phyloP scores from a whole-genome alignment of 352 stramenopile genomes.

The Phytophthora tentaculata region DNA sequence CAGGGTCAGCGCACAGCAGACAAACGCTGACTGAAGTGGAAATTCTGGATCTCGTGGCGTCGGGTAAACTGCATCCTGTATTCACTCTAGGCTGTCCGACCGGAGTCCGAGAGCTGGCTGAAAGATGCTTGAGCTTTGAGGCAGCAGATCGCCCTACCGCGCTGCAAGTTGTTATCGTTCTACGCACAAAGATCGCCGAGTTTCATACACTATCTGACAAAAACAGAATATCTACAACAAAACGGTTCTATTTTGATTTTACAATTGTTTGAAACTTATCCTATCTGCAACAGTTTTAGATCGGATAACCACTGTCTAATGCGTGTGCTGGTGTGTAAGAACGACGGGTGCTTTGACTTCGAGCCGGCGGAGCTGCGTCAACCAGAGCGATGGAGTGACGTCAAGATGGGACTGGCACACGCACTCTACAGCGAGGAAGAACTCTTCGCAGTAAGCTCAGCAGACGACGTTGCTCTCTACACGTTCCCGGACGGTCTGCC shows the following conservation, averaged over 20 bases:
- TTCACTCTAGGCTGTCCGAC: slow-evolving; percentile 44
- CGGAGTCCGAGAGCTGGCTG: slow-evolving; percentile 43
- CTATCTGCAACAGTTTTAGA: background rate
- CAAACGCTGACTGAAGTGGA: slow-evolving; percentile 33
- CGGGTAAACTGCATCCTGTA: slow-evolving; percentile 26
- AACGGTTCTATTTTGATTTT: no score
- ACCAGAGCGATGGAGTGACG: slow-evolving; percentile 42
- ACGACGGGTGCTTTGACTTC: slow-evolving; percentile 81
- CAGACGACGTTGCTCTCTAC: slow-evolving; percentile 68
- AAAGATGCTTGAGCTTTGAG: slow-evolving; percentile 46
- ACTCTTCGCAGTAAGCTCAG: slow-evolving; percentile 65
- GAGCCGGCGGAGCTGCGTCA: slow-evolving; percentile 44
- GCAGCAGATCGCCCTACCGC: slow-evolving; percentile 43
- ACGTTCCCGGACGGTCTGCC: slow-evolving; percentile 46
- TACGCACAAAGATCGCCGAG: slow-evolving; percentile 36
- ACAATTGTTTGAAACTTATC: background rate
- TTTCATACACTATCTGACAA: slow-evolving; percentile 18
- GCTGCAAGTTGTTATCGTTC: slow-evolving; percentile 47
- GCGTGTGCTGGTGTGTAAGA: slow-evolving; percentile 79
- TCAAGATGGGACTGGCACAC: slow-evolving; percentile 69
- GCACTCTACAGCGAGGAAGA: slow-evolving; percentile 76
- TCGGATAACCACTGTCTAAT: slow-evolving; percentile 33
- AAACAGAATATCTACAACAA: no score
- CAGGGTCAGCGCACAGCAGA: slow-evolving; percentile 11
- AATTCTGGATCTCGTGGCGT: slow-evolving; percentile 36